Percentiles rank a stretch among this genome's conserved stretches.
Conservation (phyloP, 768 basidiomycete species). For the Tulasnella sp. region DNA sequence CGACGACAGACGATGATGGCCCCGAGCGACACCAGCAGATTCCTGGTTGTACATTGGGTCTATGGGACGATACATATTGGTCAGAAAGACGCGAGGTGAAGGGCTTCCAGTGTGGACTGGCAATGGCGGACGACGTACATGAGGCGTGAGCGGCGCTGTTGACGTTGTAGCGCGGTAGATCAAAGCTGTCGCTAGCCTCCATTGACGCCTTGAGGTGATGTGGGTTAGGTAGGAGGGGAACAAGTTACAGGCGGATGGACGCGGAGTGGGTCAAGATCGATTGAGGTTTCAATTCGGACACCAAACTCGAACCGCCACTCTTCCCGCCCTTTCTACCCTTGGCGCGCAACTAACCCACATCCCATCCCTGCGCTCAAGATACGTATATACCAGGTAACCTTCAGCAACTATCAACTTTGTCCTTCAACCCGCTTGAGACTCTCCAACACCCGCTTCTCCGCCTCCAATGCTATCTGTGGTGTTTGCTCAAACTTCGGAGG, state of each 20-base stretch:
- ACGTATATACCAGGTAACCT: too few relatives aligned
- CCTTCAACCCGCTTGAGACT: constrained; percentile 32
- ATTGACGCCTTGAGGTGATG: not conserved
- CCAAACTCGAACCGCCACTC: not conserved
- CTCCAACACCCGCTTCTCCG: constrained; percentile 49
- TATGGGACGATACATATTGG: not conserved
- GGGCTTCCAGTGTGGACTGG: constrained; percentile 4
- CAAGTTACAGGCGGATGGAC: constrained; percentile 1
- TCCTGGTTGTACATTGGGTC: constrained; percentile 13
- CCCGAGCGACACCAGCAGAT: constrained; percentile 1
- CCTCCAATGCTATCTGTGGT: constrained; percentile 37
- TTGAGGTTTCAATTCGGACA: constrained; percentile 2
- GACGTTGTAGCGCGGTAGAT: constrained; percentile 13
- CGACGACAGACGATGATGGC: constrained; percentile 12
- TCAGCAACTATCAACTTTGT: too few relatives aligned
- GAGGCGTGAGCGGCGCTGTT: not conserved
- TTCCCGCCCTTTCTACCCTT: not conserved
- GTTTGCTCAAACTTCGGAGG: constrained; percentile 35
- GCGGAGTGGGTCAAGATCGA: constrained; percentile 5
- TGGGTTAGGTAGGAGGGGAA: not conserved
- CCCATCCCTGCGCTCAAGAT: too few relatives aligned
- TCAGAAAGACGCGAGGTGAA: not conserved
- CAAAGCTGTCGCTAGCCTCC: constrained; percentile 14
- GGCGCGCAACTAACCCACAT: too few relatives aligned
- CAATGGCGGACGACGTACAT: constrained; percentile 7